phyloP scores from a whole-genome alignment of 2,329 filamentous ascomycete genomes.

The Cordyceps tenuipes region DNA sequence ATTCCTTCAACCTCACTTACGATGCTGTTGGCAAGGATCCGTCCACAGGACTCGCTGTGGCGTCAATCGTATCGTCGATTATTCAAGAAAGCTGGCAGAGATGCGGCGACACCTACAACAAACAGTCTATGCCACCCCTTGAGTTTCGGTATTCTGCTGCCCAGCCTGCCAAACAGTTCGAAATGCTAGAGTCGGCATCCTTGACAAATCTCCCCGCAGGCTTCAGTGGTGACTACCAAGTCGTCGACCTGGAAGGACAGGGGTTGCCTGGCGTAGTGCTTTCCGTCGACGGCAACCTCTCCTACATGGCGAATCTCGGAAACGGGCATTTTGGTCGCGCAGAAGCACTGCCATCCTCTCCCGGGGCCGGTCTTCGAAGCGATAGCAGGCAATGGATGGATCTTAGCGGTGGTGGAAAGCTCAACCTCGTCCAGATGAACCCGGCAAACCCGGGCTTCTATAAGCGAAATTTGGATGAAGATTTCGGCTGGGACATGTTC shows the following conservation, averaged over 20 bases:
- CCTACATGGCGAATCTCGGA: neutral
- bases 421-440: constrained; percentile 3
- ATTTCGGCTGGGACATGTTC: neutral
- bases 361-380: neutral
- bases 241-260: constrained; percentile 7
- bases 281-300: neutral
- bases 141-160: constrained; percentile 3
- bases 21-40: neutral
- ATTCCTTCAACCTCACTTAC: constrained; percentile 14
- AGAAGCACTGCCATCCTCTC: neutral
- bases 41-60: neutral
- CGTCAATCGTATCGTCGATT: neutral
- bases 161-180: neutral
- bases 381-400: constrained; percentile 5
- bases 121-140: neutral
- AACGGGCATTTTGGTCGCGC: constrained; percentile 2
- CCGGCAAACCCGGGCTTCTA: neutral
- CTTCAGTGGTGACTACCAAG: constrained; percentile 3
- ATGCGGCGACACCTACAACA: neutral
- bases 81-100: constrained; percentile 1
- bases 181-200: neutral
- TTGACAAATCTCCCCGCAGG: constrained; percentile 5
- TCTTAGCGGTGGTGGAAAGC: constrained; percentile 5
- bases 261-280: constrained; percentile 5
- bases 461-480: constrained; percentile 2